phyloP scores from a whole-genome alignment of 805 yeast species.

The Candida koratica region DNA sequence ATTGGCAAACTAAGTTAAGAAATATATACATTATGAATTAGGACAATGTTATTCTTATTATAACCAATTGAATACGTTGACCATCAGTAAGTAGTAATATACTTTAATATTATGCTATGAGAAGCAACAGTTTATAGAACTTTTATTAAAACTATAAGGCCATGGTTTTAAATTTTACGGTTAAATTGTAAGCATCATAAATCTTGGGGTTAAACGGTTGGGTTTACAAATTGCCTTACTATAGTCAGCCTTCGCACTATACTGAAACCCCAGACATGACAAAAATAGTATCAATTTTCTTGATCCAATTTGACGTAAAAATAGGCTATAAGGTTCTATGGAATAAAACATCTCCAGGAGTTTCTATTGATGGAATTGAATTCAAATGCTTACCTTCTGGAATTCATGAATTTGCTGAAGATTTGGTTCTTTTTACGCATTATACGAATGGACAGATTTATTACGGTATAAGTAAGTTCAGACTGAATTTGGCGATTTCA shows the following conservation, averaged over 20 bases:
- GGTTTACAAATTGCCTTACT: no score
- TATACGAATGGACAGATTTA: constrained; percentile 19
- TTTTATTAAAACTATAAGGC: no score
- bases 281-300: constrained; percentile 29
- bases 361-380: constrained; percentile 33
- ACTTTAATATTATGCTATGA: no score
- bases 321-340: constrained; percentile 38
- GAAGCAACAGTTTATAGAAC: no score
- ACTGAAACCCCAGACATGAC: constrained; percentile 13
- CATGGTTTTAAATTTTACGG: no score
- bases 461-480: constrained; percentile 35
- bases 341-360: constrained; percentile 21
- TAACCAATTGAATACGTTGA: no score
- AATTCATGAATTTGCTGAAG: constrained; percentile 30
- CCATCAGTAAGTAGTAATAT: no score
- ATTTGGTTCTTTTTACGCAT: constrained; percentile 32
- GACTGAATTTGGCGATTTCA: constrained; percentile 14
- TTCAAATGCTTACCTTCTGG: constrained; percentile 40
- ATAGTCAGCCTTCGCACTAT: not conserved
- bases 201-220: no score
- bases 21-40: no score
- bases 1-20: no score
- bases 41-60: no score
- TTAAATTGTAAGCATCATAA: no score
- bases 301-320: constrained; percentile 33